These are phyloP conservation scores for Lactarius psammicola DNA, from an alignment of 768 basidiomycete species.

Conservation along the genomic window DNA sequence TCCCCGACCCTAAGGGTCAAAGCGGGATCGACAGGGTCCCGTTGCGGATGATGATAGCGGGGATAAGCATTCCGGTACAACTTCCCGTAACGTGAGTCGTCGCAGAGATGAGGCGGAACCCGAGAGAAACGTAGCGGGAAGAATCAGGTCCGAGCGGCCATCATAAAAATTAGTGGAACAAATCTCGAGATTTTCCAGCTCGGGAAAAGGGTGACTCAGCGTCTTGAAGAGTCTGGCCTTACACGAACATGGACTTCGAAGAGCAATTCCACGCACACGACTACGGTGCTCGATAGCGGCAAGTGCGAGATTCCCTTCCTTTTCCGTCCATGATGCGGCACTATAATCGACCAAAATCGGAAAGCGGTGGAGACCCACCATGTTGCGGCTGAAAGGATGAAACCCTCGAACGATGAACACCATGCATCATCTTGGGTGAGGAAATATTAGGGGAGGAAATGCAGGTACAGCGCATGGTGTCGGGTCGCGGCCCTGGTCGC, in stretches of 20 bases:
- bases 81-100: not conserved
- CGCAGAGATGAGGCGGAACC: not conserved
- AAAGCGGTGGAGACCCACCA: not conserved
- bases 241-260: not conserved
- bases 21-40: not conserved
- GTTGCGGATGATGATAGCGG: conserved; percentile 4
- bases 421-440: too few relatives aligned
- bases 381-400: too few relatives aligned
- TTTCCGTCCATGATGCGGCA: not conserved
- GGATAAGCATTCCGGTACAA: not conserved
- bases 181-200: conserved; percentile 7
- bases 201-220: not conserved
- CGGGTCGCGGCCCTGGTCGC: too few relatives aligned
- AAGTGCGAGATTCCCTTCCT: not conserved
- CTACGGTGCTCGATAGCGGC: not conserved
- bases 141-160: rapidly evolving
- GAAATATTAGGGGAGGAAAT: too few relatives aligned
- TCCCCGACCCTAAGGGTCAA: not conserved
- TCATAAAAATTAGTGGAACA: rapidly evolving
- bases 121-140: not conserved
- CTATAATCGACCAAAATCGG: conserved; percentile 2
- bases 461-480: too few relatives aligned
- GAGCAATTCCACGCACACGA: not conserved
- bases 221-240: not conserved
- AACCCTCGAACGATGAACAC: too few relatives aligned